These are phyloP conservation scores for Cyathus striatus DNA, from an alignment of 768 basidiomycete genomes.

Conservation along the genomic window DNA sequence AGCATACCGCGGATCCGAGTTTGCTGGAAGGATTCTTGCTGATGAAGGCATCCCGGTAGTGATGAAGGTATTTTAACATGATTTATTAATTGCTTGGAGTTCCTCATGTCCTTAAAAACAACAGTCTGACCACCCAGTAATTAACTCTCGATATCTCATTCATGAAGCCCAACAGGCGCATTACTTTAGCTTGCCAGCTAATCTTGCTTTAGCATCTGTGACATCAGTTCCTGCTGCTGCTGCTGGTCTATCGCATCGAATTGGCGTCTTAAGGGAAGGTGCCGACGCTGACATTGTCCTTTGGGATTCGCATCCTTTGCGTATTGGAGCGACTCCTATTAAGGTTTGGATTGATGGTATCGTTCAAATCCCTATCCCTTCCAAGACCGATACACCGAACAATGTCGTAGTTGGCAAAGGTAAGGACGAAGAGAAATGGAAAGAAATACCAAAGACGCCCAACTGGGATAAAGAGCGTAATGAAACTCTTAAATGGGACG, in stretches of 20 bases:
- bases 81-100: neutral
- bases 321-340: conserved; percentile 66
- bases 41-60: conserved; percentile 69
- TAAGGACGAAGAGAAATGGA: conserved; percentile 38
- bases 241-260: conserved; percentile 69
- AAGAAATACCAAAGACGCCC: conserved; percentile 46
- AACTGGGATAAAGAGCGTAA: conserved; percentile 61
- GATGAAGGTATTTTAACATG: conserved; percentile 56
- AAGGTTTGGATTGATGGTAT: conserved; percentile 87
- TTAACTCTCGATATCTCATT: conserved; percentile 63
- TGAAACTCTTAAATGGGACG: conserved; percentile 57
- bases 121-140: conserved; percentile 53
- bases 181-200: conserved; percentile 55
- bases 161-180: conserved; percentile 72
- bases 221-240: conserved; percentile 63
- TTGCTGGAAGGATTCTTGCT: conserved; percentile 70
- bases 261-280: conserved; percentile 59
- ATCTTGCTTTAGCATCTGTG: conserved; percentile 58
- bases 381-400: conserved; percentile 26
- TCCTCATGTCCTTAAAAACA: conserved; percentile 1
- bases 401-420: conserved; percentile 40
- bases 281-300: conserved; percentile 67
- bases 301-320: conserved; percentile 74
- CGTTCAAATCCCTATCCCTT: conserved; percentile 53
- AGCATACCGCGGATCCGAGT: conserved; percentile 69